Percentiles rank a stretch among this genome's conserved stretches.
Conservation (phyloP, 2,329 filamentous ascomycete genomes). For the Clarireedia paspali region DNA sequence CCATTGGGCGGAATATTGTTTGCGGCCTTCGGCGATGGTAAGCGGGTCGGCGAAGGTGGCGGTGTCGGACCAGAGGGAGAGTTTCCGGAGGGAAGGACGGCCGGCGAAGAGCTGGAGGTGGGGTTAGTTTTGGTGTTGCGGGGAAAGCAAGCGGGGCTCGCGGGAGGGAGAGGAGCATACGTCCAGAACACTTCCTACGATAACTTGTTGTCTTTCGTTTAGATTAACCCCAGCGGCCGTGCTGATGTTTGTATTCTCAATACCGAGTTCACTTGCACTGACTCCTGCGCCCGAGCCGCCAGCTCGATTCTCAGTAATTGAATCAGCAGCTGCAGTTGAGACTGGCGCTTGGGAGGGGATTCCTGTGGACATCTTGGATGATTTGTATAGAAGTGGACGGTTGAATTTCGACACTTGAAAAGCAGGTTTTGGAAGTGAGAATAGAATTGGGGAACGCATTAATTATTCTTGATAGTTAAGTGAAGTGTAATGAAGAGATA, state of each 20-base stretch:
- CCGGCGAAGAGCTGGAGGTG: slow-evolving; percentile 47
- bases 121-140: background rate
- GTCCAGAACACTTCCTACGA: slow-evolving; percentile 53
- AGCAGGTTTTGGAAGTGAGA: background rate
- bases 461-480: background rate
- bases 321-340: background rate
- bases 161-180: slow-evolving; percentile 21
- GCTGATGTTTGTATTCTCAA: slow-evolving; percentile 48
- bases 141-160: background rate
- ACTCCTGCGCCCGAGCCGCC: background rate
- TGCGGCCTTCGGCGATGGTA: slow-evolving; percentile 47
- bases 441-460: background rate
- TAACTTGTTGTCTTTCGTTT: slow-evolving; percentile 40
- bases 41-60: slow-evolving; percentile 52
- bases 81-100: slow-evolving; percentile 48
- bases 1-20: slow-evolving; percentile 42
- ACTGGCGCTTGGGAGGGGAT: background rate
- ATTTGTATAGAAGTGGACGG: background rate
- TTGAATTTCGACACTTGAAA: background rate
- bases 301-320: background rate
- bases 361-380: background rate
- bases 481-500: background rate
- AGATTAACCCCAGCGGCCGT: slow-evolving; percentile 44
- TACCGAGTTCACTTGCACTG: slow-evolving; percentile 23
- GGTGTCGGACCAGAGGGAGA: slow-evolving; percentile 50